Percentiles rank a stretch among this genome's conserved stretches.
Evolutionary conservation across 192 early-diverging fungal genomes (phyloP).

Genomic region (Coemansia sp.): DNA sequence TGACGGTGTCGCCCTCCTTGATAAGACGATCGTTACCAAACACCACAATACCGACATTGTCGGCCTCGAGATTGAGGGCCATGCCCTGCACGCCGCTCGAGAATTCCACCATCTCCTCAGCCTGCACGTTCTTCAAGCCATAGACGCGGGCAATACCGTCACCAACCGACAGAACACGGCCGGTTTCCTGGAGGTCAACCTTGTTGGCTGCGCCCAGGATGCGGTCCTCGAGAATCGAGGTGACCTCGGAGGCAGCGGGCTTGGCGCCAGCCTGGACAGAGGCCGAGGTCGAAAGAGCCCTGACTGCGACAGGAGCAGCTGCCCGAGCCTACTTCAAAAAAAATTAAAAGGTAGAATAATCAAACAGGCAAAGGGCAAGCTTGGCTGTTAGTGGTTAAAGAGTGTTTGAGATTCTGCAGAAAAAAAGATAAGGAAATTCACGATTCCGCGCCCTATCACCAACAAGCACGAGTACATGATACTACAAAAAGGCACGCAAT

Average conservation of each 20-base stretch:
- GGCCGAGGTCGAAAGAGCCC: conserved; percentile 52
- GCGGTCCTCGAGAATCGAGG: conserved; percentile 96
- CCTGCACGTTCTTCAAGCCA: conserved; percentile 96
- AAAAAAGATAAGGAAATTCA: not conserved
- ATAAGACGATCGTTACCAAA: conserved; percentile 99
- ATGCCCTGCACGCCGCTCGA: conserved; percentile 98
- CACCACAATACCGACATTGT: conserved; percentile 99
- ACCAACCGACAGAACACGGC: conserved; percentile 98
- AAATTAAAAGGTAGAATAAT: conserved; percentile 4
- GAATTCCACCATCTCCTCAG: conserved; percentile 99
- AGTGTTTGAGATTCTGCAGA: not conserved
- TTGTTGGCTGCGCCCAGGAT: conserved; percentile 83
- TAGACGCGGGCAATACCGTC: conserved; percentile 99
- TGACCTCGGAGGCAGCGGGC: conserved; percentile 88
- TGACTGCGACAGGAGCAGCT: conserved; percentile 43
- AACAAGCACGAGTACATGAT: not conserved
- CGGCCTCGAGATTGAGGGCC: conserved; percentile 99
- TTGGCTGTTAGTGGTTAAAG: not conserved
- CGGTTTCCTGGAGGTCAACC: conserved; percentile 95
- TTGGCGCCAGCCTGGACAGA: conserved; percentile 52
- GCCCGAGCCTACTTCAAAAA: conserved; percentile 44
- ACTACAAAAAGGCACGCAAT: not conserved
- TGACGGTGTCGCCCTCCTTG: conserved; percentile 99
- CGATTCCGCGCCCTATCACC: not conserved
- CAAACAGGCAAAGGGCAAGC: not conserved